Evolutionary conservation across 345 rosid genomes (phyloP), one percentile per base, ranked within the genome.

Genomic region (Eucalyptus pauciflora): DNA sequence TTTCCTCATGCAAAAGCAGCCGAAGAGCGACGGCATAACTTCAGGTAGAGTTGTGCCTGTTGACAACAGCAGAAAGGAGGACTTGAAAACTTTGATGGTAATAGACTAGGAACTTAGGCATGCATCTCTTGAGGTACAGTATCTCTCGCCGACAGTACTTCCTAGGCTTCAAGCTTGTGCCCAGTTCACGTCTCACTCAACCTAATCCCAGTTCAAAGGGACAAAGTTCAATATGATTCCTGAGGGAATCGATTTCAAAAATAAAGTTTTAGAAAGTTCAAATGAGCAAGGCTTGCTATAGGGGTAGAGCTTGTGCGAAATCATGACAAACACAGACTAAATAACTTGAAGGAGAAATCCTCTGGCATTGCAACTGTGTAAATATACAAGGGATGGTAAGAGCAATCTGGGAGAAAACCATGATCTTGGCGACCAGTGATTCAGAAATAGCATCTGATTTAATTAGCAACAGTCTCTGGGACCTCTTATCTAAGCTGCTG

Each of bases 1-100:
- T 90, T 91, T 91, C 91, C 91, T 94, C 90, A 80, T 48, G 90
- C 94, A 90, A 54, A 96, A 95, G 89, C 94, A 94, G 85, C 92
- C 76, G 52, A 71, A 87, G 76, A 95, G 89, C 48, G 97, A 91
- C 89, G n/a, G 86, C 99, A 95, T 94, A 81, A 69, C 60, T 87
- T 87, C 86, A 64, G 49, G n/a, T 46, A 24, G 85, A 69, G 85
- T 76, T 76, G 85, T 37, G 48, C 85, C 48, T 76, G 85, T 20
- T 20, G 48, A 76, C 1, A 43, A 76, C 27, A 76, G 48, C 83
- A 76, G 83, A 76, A 76, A 76, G 85, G 48, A 76, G 29, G 85
- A 76, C 85, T 41, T 41, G 48, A 76, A 76, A 76, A 76, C 48
- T 76, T 76, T 76, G 85, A 41, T 37, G 46, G 83, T 37, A 37